Base-by-base conservation (phyloP, 805 yeast species). In the Millerago galiae region DNA sequence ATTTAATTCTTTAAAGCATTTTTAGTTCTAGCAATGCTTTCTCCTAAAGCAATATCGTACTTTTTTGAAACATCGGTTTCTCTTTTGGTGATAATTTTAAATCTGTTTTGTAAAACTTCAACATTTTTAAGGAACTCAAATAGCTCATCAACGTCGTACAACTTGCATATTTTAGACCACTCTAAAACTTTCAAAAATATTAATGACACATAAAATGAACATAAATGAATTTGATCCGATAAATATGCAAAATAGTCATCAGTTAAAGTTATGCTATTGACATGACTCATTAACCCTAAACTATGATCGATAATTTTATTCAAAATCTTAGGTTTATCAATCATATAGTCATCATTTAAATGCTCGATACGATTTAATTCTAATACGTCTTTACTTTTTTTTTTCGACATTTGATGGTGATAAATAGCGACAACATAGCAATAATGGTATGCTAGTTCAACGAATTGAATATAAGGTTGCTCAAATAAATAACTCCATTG, bases 381-480 rank as follows among this genome's bases (percentile, higher is more conserved):
- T 26, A 26, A 27, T 44, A 8, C 28, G 17, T n/a, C 32, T 41
- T 25, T 50, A 45, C 7, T 35, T 17, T 3, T 38, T 30, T 24
- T n/a, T 4, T 13, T 25, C 15, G 31, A 42, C 10, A 49, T 54
- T 24, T 56, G 50, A 54, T 63, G 71, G 41, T 67, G 66, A 48
- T 69, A 70, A 28, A 66, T 55, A 3, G 81, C 69, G 43, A 77
- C 60, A 33, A 80, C 62, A 43, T 72, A 68, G 40, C 80, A 74
- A 50, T 79, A 80, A 56, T 81, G 77, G 57, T 78, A 81, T 38
- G 81, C 79, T 43, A 81, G 72, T 53, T 81, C 88, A 4, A 82
- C 83, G 59, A 83, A 83, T 55, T 84, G 90, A 38, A 80, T 68
- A 1, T 81, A 75, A 1, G 87, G 83, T 57, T 83, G 88, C 38